These are phyloP conservation scores for Plasmodiophora brassicae DNA, from an alignment of 208 protist species.

Conservation along the genomic window DNA sequence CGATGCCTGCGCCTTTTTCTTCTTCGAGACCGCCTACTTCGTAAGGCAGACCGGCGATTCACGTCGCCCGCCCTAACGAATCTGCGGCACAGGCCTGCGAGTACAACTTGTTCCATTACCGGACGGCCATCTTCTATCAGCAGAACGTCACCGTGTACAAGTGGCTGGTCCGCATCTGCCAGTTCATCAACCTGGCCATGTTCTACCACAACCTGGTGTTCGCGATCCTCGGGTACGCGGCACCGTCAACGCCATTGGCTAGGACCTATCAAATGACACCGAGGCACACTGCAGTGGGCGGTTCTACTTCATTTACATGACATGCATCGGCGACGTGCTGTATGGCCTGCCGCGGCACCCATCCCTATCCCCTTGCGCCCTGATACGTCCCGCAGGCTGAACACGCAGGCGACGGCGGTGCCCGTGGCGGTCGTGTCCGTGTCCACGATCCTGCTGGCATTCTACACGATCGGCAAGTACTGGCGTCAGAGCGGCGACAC, in stretches of 20 bases:
- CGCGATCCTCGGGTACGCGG: too few species aligned
- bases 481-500: neutral
- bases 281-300: too few species aligned
- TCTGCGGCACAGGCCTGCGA: neutral
- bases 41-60: neutral
- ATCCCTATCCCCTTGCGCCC: too few species aligned
- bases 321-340: too few species aligned
- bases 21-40: neutral
- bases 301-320: too few species aligned
- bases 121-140: slow-evolving; percentile 8
- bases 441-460: neutral
- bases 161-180: neutral
- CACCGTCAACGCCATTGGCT: too few species aligned
- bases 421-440: neutral
- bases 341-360: too few species aligned
- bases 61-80: neutral
- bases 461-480: neutral
- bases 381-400: too few species aligned
- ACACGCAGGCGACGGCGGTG: too few species aligned
- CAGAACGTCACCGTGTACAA: neutral
- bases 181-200: neutral
- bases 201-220: neutral
- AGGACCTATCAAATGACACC: too few species aligned
- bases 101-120: slow-evolving; percentile 30
- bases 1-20: neutral